A percentile compares a stretch with the other conserved stretches of the same genome.
phyloP scores from a whole-genome alignment of 352 stramenopile species.

The Phytopythium helicoides region DNA sequence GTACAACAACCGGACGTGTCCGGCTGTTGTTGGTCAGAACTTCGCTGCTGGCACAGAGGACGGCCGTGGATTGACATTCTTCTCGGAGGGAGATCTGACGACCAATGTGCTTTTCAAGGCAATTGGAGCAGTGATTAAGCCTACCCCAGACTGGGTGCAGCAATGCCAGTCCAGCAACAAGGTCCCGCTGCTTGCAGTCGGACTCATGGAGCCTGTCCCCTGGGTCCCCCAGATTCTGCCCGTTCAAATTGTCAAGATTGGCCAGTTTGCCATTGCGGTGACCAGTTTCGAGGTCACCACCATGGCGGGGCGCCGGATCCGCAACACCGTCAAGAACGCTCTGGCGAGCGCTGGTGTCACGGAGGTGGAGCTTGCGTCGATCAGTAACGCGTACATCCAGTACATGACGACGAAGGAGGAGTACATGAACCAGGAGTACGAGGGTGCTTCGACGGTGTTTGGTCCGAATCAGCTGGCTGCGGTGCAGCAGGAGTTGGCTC shows the following conservation, averaged over 20 bases:
- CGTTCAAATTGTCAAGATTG: conserved; percentile 52
- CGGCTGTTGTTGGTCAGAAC: conserved; percentile 45
- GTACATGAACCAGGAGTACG: conserved; percentile 63
- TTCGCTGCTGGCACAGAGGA: conserved; percentile 52
- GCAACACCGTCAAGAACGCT: conserved; percentile 21
- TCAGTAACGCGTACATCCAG: conserved; percentile 58
- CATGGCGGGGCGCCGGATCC: conserved; percentile 54
- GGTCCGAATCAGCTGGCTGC: conserved; percentile 59
- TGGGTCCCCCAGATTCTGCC: conserved; percentile 49
- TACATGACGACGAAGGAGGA: conserved; percentile 69
- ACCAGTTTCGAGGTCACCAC: conserved; percentile 61
- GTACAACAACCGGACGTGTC: conserved; percentile 39
- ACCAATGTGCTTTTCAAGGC: conserved; percentile 25
- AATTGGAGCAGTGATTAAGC: conserved; percentile 19
- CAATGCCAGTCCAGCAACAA: conserved; percentile 42
- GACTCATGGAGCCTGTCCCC: conserved; percentile 34
- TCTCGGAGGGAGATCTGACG: conserved; percentile 35
- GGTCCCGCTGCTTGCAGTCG: conserved; percentile 31
- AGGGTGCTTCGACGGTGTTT: conserved; percentile 71
- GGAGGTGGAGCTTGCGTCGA: conserved; percentile 46
- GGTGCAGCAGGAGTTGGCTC: conserved; percentile 48
- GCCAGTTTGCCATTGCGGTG: conserved; percentile 45
- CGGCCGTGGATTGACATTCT: conserved; percentile 23
- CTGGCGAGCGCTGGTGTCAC: conserved; percentile 21
- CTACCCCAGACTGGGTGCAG: conserved; percentile 34